phyloP scores from a whole-genome alignment of 1,284 basidiomycete species.

The Apiotrichum akiyoshidainum region DNA sequence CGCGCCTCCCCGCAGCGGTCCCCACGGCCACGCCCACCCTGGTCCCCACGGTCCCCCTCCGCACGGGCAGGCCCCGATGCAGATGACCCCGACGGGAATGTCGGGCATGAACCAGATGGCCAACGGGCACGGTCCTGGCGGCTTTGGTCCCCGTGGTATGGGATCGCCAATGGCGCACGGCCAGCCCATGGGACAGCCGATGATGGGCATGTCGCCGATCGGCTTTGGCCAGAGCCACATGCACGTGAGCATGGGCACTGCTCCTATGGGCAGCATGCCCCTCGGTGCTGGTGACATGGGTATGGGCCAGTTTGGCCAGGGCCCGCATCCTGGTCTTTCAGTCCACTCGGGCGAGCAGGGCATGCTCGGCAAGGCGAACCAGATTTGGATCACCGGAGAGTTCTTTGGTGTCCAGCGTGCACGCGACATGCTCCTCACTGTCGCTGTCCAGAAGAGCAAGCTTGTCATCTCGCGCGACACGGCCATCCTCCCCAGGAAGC shows the following conservation, averaged over 20 bases:
- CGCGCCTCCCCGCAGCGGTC: slow-evolving; percentile 13
- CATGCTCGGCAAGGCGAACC: slow-evolving; percentile 55
- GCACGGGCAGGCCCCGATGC: slow-evolving; percentile 26
- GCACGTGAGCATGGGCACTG: slow-evolving; percentile 40
- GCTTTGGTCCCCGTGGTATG: slow-evolving; percentile 22
- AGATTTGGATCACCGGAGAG: slow-evolving; percentile 95
- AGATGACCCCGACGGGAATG: slow-evolving; percentile 38
- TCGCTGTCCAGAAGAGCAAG: slow-evolving; percentile 86
- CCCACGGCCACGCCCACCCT: slow-evolving; percentile 8
- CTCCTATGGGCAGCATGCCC: slow-evolving; percentile 32
- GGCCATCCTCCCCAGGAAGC: slow-evolving; percentile 88
- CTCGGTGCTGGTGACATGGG: slow-evolving; percentile 28
- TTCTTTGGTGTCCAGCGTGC: slow-evolving; percentile 95
- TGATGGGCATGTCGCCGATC: slow-evolving; percentile 25
- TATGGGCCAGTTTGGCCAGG: slow-evolving; percentile 33
- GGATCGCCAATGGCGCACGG: slow-evolving; percentile 25
- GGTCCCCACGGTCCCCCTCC: slow-evolving; percentile 22
- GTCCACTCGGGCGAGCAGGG: slow-evolving; percentile 55
- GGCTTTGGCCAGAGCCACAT: slow-evolving; percentile 35
- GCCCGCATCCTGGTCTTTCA: slow-evolving; percentile 40
- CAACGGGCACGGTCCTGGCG: slow-evolving; percentile 17
- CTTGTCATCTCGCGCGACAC: slow-evolving; percentile 87
- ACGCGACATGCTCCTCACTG: slow-evolving; percentile 87
- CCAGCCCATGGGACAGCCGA: slow-evolving; percentile 21
- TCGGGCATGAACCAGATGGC: slow-evolving; percentile 27